Evolutionary conservation across 306 rosid species (phyloP).

Genomic region (Hippophae tibetana): DNA sequence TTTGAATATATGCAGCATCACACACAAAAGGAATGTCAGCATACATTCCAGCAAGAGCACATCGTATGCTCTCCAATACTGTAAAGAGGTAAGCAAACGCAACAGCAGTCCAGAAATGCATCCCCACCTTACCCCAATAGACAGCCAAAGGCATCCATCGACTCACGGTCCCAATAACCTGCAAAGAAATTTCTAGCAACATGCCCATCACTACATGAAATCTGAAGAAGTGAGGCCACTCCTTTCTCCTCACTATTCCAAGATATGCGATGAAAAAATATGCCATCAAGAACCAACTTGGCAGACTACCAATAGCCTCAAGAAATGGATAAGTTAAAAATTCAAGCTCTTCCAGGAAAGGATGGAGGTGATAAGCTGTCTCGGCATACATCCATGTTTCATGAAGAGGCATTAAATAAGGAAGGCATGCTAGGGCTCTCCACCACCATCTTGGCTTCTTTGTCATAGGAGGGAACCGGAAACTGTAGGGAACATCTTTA

Average conservation of each 20-base stretch:
- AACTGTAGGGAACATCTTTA: conserved; percentile 69
- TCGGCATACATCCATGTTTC: conserved; percentile 98
- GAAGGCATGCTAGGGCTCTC: conserved; percentile 85
- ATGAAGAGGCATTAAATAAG: conserved; percentile 89
- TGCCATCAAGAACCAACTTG: conserved; percentile 93
- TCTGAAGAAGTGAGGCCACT: conserved; percentile 96
- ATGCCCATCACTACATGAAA: conserved; percentile 91
- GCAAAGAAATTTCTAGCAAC: conserved; percentile 83
- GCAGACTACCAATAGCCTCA: conserved; percentile 57
- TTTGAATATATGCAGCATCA: conserved; percentile 89
- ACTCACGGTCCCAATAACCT: conserved; percentile 80
- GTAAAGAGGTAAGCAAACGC: conserved; percentile 35
- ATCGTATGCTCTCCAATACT: conserved; percentile 62
- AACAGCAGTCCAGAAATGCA: conserved; percentile 33
- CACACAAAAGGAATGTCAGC: conserved; percentile 82
- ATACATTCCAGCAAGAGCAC: conserved; percentile 88
- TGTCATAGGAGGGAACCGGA: conserved; percentile 83
- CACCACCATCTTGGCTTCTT: conserved; percentile 93
- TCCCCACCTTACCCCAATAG: conserved; percentile 85
- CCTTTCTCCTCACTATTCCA: conserved; percentile 87
- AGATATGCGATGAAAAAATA: conserved; percentile 85
- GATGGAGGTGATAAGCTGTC: conserved; percentile 83
- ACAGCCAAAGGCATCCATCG: conserved; percentile 81
- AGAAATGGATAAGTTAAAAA: conserved; percentile 78
- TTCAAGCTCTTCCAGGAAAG: conserved; percentile 52